Conservation (phyloP, 2,329 filamentous ascomycete species). For the Talaromyces funiculosus region DNA sequence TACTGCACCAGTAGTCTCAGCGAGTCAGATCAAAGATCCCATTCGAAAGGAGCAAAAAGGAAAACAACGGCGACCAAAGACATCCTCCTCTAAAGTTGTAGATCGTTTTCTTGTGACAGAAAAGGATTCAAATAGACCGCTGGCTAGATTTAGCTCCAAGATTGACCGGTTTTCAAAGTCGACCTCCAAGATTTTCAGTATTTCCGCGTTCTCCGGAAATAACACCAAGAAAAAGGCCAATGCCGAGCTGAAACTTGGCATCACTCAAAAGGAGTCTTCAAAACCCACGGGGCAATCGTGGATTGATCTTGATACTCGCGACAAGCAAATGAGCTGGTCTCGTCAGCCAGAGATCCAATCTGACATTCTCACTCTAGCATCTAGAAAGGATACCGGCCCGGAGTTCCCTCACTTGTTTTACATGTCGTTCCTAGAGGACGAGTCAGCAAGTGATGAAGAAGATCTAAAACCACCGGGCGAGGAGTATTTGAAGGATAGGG, state of each 20-base stretch:
- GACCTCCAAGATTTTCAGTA: constrained; percentile 9
- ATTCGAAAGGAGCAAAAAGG: background rate
- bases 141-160: constrained; percentile 1
- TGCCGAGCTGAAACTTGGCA: constrained; percentile 12
- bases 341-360: constrained; percentile 21
- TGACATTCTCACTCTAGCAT: background rate
- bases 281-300: constrained; percentile 16
- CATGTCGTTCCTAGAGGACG: constrained; percentile 14
- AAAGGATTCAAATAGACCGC: constrained; percentile 1
- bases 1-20: background rate
- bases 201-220: constrained; percentile 4
- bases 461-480: constrained; percentile 19
- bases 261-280: constrained; percentile 17
- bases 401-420: constrained; percentile 25
- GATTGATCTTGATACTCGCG: constrained; percentile 14
- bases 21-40: background rate
- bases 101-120: background rate
- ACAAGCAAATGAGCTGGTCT: constrained; percentile 14
- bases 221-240: constrained; percentile 13
- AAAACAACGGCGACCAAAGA: constrained; percentile 1
- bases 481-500: constrained; percentile 9
- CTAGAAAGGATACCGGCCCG: constrained; percentile 19
- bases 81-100: background rate
- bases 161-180: constrained; percentile 4
- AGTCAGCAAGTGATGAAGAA: constrained; percentile 11